Percentiles rank a stretch among this genome's conserved stretches.
phyloP scores from a whole-genome alignment of 371 early-diverging fungal genomes.

The Mucor saturninus region DNA sequence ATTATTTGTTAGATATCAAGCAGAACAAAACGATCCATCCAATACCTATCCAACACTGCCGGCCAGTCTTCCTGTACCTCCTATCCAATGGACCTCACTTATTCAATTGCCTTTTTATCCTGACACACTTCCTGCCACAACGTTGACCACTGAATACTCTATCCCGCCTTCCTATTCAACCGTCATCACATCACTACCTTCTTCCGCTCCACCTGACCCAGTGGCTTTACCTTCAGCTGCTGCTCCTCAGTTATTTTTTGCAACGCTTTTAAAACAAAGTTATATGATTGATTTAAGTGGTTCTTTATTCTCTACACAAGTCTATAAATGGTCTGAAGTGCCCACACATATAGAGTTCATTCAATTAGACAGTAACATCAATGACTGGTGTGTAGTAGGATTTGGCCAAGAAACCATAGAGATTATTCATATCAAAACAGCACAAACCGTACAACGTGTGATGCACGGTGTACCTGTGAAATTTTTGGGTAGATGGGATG shows the following conservation, averaged over 20 bases:
- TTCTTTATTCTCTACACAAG: constrained; percentile 43
- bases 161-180: constrained; percentile 51
- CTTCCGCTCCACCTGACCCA: constrained; percentile 38
- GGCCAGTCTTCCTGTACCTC: constrained; percentile 24
- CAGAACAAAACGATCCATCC: neutral
- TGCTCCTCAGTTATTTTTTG: constrained; percentile 52
- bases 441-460: constrained; percentile 32
- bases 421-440: constrained; percentile 36
- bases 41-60: constrained; percentile 22
- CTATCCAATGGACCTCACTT: constrained; percentile 50
- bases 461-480: constrained; percentile 46
- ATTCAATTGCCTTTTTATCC: constrained; percentile 53
- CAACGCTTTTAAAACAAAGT: constrained; percentile 47
- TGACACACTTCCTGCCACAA: constrained; percentile 38
- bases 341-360: constrained; percentile 49
- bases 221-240: constrained; percentile 44
- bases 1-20: constrained; percentile 9
- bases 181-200: constrained; percentile 34
- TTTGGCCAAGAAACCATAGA: constrained; percentile 44
- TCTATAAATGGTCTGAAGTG: constrained; percentile 42
- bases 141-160: constrained; percentile 42
- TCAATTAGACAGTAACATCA: constrained; percentile 7
- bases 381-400: constrained; percentile 47
- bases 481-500: constrained; percentile 42
- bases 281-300: constrained; percentile 48